A percentile compares a stretch with the other conserved stretches of the same genome.
These are phyloP conservation scores for Hanseniaspora guilliermondii DNA, from an alignment of 805 yeast species.

Conservation along the genomic window DNA sequence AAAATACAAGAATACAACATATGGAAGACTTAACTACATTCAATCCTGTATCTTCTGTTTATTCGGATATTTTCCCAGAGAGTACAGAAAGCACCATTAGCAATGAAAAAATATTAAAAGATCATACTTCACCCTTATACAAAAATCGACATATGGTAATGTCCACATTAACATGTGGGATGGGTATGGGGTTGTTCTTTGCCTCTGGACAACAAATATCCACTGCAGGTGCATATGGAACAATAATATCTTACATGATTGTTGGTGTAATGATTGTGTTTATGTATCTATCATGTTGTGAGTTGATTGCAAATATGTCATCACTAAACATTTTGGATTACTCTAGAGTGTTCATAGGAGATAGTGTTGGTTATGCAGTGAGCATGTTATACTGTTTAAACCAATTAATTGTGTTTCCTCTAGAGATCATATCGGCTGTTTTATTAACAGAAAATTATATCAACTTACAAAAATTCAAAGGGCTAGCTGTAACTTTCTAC, in stretches of 20 bases:
- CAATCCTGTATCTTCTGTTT: background rate
- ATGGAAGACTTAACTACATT: background rate
- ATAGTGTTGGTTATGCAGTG: constrained; percentile 50
- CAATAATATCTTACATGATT: constrained; percentile 12
- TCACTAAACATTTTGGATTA: constrained; percentile 25
- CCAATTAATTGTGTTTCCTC: constrained; percentile 44
- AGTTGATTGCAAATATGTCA: constrained; percentile 14
- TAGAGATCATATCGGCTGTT: constrained; percentile 45
- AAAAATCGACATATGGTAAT: constrained; percentile 12
- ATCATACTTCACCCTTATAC: background rate
- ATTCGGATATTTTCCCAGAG: background rate
- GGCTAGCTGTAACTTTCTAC: constrained; percentile 22
- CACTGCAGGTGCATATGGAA: constrained; percentile 14
- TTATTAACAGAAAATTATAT: constrained; percentile 40
- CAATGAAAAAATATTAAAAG: background rate
- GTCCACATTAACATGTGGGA: constrained; percentile 38
- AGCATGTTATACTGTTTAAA: constrained; percentile 47
- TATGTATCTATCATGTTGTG: constrained; percentile 14
- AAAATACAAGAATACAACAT: background rate
- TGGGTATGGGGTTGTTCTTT: constrained; percentile 60
- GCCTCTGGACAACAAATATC: constrained; percentile 25
- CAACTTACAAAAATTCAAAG: constrained; percentile 19
- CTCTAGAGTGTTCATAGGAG: constrained; percentile 46
- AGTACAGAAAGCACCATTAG: background rate
- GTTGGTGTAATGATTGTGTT: constrained; percentile 13